Conservation (phyloP, 306 rosid species). For the Biancaea sappan region DNA sequence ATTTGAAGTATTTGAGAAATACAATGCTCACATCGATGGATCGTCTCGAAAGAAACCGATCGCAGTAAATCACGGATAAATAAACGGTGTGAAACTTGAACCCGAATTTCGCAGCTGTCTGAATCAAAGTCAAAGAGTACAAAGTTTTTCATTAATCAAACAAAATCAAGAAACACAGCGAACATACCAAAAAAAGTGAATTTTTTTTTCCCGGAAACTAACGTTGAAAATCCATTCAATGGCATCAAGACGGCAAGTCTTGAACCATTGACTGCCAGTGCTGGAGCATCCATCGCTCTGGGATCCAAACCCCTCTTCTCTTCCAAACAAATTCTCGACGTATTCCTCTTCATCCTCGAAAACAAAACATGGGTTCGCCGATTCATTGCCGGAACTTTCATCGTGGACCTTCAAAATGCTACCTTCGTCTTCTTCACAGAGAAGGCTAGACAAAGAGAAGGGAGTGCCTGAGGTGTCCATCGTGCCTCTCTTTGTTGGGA, state of each 20-base stretch:
- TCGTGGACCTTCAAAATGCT: conserved; percentile 45
- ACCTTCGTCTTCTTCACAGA: conserved; percentile 64
- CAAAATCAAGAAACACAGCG: conserved; percentile 13
- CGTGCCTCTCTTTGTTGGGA: neutral
- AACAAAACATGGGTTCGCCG: conserved; percentile 32
- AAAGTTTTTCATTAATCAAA: conserved; percentile 22
- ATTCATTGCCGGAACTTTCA: conserved; percentile 22
- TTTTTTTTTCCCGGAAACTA: too few relatives aligned
- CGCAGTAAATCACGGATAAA: conserved; percentile 70
- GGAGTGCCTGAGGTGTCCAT: conserved; percentile 56
- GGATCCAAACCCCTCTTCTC: conserved; percentile 61
- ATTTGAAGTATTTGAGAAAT: conserved; percentile 1
- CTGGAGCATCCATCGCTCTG: conserved; percentile 37
- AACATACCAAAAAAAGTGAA: neutral
- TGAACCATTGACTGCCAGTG: conserved; percentile 41
- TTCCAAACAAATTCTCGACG: conserved; percentile 54
- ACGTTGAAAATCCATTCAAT: conserved; percentile 89
- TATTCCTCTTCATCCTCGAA: conserved; percentile 67
- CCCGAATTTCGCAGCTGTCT: conserved; percentile 66
- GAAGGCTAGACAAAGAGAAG: conserved; percentile 52
- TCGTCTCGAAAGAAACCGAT: conserved; percentile 73
- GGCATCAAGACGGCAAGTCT: conserved; percentile 61
- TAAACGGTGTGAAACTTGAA: conserved; percentile 76
- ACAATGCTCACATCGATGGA: conserved; percentile 61
- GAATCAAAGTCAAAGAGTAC: conserved; percentile 36